Evolutionary conservation across 352 stramenopile genomes (phyloP).

Genomic region (Halophytophthora batemanensis): DNA sequence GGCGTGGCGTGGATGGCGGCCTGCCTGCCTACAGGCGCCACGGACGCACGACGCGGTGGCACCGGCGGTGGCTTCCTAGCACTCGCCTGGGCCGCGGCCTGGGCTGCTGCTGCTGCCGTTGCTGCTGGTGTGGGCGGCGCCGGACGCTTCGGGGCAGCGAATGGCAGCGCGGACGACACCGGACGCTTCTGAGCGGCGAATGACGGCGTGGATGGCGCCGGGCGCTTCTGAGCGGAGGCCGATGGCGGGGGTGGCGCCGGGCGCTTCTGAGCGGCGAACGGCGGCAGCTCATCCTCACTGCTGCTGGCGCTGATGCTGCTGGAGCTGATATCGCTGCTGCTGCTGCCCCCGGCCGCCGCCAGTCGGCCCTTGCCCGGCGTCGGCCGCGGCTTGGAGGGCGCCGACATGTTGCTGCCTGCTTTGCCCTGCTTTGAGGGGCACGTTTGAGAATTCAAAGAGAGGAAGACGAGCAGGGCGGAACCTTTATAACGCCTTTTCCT

Average conservation of each 20-base stretch:
- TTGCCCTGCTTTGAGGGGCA: too few species aligned
- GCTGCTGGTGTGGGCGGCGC: too few species aligned
- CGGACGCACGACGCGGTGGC: slow-evolving; percentile 21
- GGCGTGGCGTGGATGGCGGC: slow-evolving; percentile 39
- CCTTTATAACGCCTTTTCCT: too few species aligned
- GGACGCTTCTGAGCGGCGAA: slow-evolving; percentile 10
- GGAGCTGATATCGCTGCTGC: slow-evolving; percentile 26
- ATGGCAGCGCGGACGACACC: slow-evolving; percentile 26
- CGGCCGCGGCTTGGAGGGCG: slow-evolving; percentile 7
- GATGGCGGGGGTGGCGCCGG: not conserved
- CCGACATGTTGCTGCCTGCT: slow-evolving; percentile 17
- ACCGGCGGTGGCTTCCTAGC: slow-evolving; percentile 26
- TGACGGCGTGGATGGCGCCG: slow-evolving; percentile 1
- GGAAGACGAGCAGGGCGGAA: too few species aligned
- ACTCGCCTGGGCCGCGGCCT: too few species aligned
- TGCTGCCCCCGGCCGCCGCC: slow-evolving; percentile 8
- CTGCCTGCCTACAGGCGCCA: slow-evolving; percentile 34
- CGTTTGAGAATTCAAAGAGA: too few species aligned
- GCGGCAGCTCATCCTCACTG: slow-evolving; percentile 26
- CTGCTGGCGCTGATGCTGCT: slow-evolving; percentile 32
- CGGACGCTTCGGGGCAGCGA: too few species aligned
- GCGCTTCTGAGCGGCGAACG: slow-evolving; percentile 18
- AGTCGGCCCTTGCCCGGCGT: slow-evolving; percentile 13
- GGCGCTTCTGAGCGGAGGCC: not conserved
- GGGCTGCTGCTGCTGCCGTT: too few species aligned